Evolutionary conservation across 176 grass and related monocot species (phyloP).

Genomic region (Sorghum bicolor): Sorghum_bicolor_NCBIv3 NC_012872.2:58030001-58030500

Average conservation of each 20-base stretch:
- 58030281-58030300: background rate
- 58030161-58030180: too few relatives aligned
- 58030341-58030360: background rate
- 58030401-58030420: background rate
- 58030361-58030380: background rate
- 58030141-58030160: too few relatives aligned
- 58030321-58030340: conserved; percentile 15
- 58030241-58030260: background rate
- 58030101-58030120: too few relatives aligned
- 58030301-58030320: background rate
- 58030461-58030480: background rate
- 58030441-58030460: background rate
- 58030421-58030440: too few relatives aligned
- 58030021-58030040: too few relatives aligned
- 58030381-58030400: background rate
- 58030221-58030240: background rate
- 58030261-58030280: conserved; percentile 2
- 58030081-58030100: too few relatives aligned
- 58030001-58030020: too few relatives aligned
- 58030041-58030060: too few relatives aligned
- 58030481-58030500: background rate
- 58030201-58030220: background rate
- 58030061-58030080: too few relatives aligned
- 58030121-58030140: too few relatives aligned
- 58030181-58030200: background rate